phyloP scores from a whole-genome alignment of 2,329 filamentous ascomycete species.

The Sphaerostilbella broomeana region DNA sequence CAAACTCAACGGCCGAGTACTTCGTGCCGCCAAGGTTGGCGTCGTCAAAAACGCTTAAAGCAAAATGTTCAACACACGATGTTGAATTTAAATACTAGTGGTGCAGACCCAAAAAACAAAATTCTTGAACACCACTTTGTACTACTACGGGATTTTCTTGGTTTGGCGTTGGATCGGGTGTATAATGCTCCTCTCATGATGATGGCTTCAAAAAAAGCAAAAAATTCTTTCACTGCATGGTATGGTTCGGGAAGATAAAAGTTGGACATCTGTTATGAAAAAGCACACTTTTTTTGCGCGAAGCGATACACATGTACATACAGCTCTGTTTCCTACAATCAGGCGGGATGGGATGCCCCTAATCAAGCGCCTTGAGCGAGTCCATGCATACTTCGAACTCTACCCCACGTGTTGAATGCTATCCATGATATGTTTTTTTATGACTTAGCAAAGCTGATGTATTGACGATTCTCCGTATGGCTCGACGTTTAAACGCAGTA shows the following conservation, averaged over 20 bases:
- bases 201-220: constrained; percentile 18
- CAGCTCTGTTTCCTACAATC: constrained; percentile 9
- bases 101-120: neutral
- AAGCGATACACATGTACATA: constrained; percentile 16
- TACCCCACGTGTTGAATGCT: no score
- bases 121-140: constrained; percentile 21
- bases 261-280: constrained; percentile 13
- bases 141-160: constrained; percentile 25
- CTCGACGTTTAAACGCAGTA: no score
- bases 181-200: constrained; percentile 44
- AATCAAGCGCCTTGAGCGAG: constrained; percentile 11
- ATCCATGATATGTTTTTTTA: neutral
- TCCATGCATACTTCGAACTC: constrained; percentile 8
- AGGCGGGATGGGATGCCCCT: constrained; percentile 7
- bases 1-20: constrained; percentile 79
- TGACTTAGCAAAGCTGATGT: no score
- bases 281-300: constrained; percentile 5
- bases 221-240: constrained; percentile 20
- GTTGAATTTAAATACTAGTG: neutral
- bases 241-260: constrained; percentile 12
- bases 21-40: constrained; percentile 92
- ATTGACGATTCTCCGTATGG: no score
- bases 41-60: constrained; percentile 74
- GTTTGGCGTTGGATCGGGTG: constrained; percentile 32
- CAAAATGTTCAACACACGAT: neutral